Evolutionary conservation across 2,329 filamentous ascomycete species (phyloP), one percentile per base, ranked within the genome.

Genomic region (Paecilomyces dactylethromorphus): DNA sequence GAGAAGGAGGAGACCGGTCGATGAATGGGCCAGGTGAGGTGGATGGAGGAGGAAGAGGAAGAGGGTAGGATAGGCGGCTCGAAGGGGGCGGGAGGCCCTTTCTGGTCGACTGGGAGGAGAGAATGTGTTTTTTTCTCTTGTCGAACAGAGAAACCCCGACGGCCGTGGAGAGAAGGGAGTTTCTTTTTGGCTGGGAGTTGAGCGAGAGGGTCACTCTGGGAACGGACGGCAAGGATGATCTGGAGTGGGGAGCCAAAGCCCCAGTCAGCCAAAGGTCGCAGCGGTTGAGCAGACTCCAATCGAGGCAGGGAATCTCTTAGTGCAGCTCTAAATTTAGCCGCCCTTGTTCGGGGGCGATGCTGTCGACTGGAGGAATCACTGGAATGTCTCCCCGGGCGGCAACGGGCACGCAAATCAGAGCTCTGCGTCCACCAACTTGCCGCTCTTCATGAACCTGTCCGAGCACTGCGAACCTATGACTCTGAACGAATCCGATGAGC

Each of bases 251-350:
- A 51, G 26, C 22, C 26, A 45, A 58, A 33, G 22, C 54, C 33
- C 58, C 29, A 54, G 58, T 56, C 33, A 56, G 55, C 51, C 56
- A 49, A 55, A 49, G 57, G 58, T 45, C 51, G 58, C 49, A 24
- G 22, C 58, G 15, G 35, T 12, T 21, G 6, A 22, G 21, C 8
- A 31, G 39, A 22, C 35, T n/a, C 35, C 29, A 35, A 29, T 51
- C 26, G 55, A 33, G 50, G 32, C 33, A 45, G 39, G 26, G 29
- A 26, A 18, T 52, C 29, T 35, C 39, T 32, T 60, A 62, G 60
- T 56, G 63, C 61, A 66, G 68, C 69, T 70, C 71, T 74, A 74
- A 72, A 68, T 74, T 74, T 74, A 74, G 72, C 71, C 69, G 67
- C 68, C 65, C 64, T 63, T 63, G 63, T 55, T 29, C 39, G 64